Evolutionary conservation across 2,329 filamentous ascomycete species (phyloP).

Genomic region (Xylaria sp.): DNA sequence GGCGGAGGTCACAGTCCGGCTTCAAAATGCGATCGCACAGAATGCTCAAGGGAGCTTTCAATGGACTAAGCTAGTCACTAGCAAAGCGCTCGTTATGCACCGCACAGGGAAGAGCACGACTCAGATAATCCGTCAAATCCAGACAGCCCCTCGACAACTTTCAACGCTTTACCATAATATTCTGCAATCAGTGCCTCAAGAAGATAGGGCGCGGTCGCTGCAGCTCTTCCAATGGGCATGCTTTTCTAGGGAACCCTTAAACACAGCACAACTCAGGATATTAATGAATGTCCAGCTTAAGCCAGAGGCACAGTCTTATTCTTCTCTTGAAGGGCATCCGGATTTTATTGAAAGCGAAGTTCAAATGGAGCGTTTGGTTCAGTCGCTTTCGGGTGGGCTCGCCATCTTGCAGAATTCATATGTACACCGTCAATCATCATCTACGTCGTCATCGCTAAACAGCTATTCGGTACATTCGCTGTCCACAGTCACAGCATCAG

Average conservation of each 20-base stretch:
- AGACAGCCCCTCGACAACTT: conserved; percentile 1
- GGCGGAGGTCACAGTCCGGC: background rate
- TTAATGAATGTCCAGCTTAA: conserved; percentile 1
- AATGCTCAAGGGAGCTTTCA: conserved; percentile 11
- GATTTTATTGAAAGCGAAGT: conserved; percentile 4
- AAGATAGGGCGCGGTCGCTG: background rate
- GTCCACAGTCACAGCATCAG: background rate
- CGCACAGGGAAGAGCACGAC: background rate
- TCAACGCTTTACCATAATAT: conserved; percentile 1
- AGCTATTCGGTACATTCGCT: too few species aligned
- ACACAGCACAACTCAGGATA: background rate
- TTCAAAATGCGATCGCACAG: conserved; percentile 4
- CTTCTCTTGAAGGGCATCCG: background rate
- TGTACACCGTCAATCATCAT: background rate
- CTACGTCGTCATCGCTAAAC: background rate
- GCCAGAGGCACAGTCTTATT: background rate
- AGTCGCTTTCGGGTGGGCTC: conserved; percentile 5
- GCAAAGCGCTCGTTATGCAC: conserved; percentile 10
- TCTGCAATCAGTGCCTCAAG: background rate
- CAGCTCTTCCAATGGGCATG: background rate
- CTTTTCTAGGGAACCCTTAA: background rate
- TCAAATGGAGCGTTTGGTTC: conserved; percentile 6
- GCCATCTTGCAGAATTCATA: background rate
- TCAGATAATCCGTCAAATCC: conserved; percentile 15
- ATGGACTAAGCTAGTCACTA: conserved; percentile 11